A percentile compares a stretch with the other conserved stretches of the same genome.
Evolutionary conservation across 805 yeast genomes (phyloP).

Genomic region (Pichia heedii): DNA sequence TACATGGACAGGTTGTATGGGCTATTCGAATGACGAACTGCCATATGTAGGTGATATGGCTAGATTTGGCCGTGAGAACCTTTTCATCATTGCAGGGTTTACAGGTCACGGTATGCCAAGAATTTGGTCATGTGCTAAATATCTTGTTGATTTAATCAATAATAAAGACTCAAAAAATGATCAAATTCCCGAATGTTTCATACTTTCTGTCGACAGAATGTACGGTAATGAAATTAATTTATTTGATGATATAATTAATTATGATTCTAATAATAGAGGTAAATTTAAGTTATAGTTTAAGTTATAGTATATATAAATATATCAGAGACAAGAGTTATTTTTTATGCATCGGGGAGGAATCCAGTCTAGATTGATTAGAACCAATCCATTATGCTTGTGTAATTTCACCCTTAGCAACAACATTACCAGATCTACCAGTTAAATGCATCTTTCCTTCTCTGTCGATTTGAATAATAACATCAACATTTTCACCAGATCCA

Average conservation of each 20-base stretch:
- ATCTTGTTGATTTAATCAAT: constrained; percentile 24
- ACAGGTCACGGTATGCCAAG: constrained; percentile 48
- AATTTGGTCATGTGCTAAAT: constrained; percentile 32
- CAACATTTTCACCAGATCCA: constrained; percentile 56
- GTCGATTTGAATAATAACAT: constrained; percentile 56
- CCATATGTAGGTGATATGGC: constrained; percentile 37
- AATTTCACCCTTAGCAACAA: constrained; percentile 42
- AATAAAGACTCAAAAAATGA: not conserved
- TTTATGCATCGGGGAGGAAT: no score
- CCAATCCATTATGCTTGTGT: constrained; percentile 15
- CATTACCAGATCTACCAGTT: constrained; percentile 49
- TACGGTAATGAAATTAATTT: not conserved
- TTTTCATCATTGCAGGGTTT: constrained; percentile 36
- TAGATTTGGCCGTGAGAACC: constrained; percentile 20
- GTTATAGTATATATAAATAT: not conserved
- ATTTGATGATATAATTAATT: constrained; percentile 1
- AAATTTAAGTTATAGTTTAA: constrained; percentile 2
- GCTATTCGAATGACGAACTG: constrained; percentile 32
- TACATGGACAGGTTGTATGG: constrained; percentile 41
- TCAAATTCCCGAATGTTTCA: constrained; percentile 9
- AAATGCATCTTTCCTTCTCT: constrained; percentile 57
- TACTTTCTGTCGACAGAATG: constrained; percentile 8
- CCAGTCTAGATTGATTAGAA: not conserved
- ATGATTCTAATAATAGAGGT: constrained; percentile 2
- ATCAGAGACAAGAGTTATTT: no score